Base-by-base conservation (phyloP, 2,329 filamentous ascomycete genomes). In the Fusarium sp. region DNA sequence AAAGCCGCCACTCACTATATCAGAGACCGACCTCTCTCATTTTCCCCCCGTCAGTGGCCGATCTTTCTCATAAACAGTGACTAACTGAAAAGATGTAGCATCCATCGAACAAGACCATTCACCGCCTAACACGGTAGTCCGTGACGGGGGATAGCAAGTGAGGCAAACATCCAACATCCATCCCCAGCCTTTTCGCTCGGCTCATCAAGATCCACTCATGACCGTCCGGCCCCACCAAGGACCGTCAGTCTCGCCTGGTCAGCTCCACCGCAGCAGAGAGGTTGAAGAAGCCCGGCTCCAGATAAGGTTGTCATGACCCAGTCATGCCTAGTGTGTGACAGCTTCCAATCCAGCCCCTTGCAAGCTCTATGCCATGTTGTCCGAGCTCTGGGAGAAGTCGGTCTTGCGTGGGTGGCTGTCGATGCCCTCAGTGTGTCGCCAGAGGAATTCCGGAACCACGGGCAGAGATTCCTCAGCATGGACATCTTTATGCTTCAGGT, bases 181-280 rank as follows among this genome's bases (percentile, higher is more conserved):
- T 54, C 48, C 48, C 48, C 48, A 54, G 48, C 48, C 48, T 54
- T 54, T 54, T 32, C 48, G 48, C 48, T 54, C 48, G 27, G 48
- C 48, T 54, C 48, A 54, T 54, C 48, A 54, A 54, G 48, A 54
- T 54, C 48, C 48, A 54, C 48, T 54, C 27, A 54, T 54, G 48
- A 54, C 48, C 48, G 48, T n/a, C 48, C 48, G 27, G 27, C 48
- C 48, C 48, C 48, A 52, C 48, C 48, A 52, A 30, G 25, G 25
- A 52, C 27, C 43, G 6, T 32, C 25, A 18, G 48, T 54, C 48
- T 54, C 27, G 18, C 48, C 48, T 52, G 48, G 48, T 54, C 48
- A 54, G 48, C 27, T 54, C 48, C 48, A 54, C 48, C 18, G 18
- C 27, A 54, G 48, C 48, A 32, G 6, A 32, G 27, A 54, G 27